Percentiles rank a stretch among this genome's conserved stretches.
Evolutionary conservation across 768 basidiomycete genomes (phyloP).

Genomic region (Agrocybe pediades): DNA sequence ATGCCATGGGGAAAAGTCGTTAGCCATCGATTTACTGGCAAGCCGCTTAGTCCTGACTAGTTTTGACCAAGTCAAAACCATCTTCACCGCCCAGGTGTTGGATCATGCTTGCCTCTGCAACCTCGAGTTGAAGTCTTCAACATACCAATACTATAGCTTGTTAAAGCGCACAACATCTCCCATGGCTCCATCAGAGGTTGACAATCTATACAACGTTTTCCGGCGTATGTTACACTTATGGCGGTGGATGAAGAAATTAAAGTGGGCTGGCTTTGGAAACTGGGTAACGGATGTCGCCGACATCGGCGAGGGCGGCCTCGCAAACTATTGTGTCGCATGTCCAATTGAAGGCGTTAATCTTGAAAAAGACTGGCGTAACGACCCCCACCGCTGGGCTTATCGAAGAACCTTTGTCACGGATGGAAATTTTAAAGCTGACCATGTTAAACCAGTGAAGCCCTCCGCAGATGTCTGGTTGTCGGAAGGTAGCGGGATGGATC

Average conservation of each 20-base stretch:
- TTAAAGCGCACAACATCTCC: constrained; percentile 8
- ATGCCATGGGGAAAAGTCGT: constrained; percentile 7
- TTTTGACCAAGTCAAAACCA: constrained; percentile 11
- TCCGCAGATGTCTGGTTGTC: constrained; percentile 17
- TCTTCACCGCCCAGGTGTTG: constrained; percentile 13
- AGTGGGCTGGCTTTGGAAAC: constrained; percentile 10
- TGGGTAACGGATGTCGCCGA: neutral
- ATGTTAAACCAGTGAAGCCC: constrained; percentile 7
- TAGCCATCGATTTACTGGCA: constrained; percentile 1
- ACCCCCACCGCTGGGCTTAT: neutral
- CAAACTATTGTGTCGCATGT: constrained; percentile 18
- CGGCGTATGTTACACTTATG: constrained; percentile 10
- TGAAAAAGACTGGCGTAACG: neutral
- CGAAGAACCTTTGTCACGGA: constrained; percentile 10
- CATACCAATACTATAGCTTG: constrained; percentile 17
- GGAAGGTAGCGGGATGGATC: constrained; percentile 18
- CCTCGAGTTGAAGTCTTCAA: constrained; percentile 16
- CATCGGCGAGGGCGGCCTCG: constrained; percentile 5
- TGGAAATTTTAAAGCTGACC: constrained; percentile 24
- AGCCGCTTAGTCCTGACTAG: constrained; percentile 8
- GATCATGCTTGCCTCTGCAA: constrained; percentile 14
- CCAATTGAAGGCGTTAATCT: constrained; percentile 18
- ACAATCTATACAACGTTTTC: constrained; percentile 16
- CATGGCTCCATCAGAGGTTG: constrained; percentile 2
- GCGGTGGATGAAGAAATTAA: constrained; percentile 12